Evolutionary conservation across 176 grass and related monocot species (phyloP).

Genomic region (maize (Zea mays)): Zm-B73-REFERENCE-NAM-5.0 NC_050096.1:219347501-219348000

Average conservation of each 20-base stretch:
- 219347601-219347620: constrained; percentile 31
- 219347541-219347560: constrained; percentile 44
- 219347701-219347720: not conserved
- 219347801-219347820: not conserved
- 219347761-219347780: constrained; percentile 29
- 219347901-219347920: constrained; percentile 2
- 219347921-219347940: not conserved
- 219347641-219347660: constrained; percentile 44
- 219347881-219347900: not conserved
- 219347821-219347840: not conserved
- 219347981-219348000: no score
- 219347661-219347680: constrained; percentile 31
- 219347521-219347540: constrained; percentile 9
- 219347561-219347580: constrained; percentile 25
- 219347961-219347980: no score
- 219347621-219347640: constrained; percentile 25
- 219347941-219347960: not conserved
- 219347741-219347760: not conserved
- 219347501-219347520: not conserved
- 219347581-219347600: constrained; percentile 21
- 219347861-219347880: not conserved
- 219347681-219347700: constrained; percentile 36
- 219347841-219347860: not conserved
- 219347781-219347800: constrained; percentile 1
- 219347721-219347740: not conserved